A percentile compares a stretch with the other conserved stretches of the same genome.
phyloP scores from a whole-genome alignment of 2,329 filamentous ascomycete genomes.

The Chrysosporium keratinophilum region DNA sequence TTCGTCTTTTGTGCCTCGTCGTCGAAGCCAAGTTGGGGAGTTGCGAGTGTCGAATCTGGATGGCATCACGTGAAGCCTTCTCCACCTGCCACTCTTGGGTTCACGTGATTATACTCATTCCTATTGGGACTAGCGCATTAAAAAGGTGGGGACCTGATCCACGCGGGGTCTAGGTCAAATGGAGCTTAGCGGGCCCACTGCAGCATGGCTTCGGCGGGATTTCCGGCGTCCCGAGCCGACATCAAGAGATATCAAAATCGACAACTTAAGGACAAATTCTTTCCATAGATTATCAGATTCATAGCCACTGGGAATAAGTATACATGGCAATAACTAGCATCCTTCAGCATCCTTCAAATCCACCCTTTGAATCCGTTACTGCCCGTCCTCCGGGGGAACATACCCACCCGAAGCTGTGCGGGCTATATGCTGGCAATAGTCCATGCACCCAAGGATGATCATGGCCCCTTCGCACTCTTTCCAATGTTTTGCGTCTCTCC shows the following conservation, averaged over 20 bases:
- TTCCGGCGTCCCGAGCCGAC: not conserved
- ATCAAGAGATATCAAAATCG: not conserved
- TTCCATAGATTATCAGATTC: not conserved
- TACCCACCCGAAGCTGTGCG: conserved; percentile 4
- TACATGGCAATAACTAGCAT: too few relatives aligned
- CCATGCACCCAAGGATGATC: conserved; percentile 4
- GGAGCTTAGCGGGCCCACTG: not conserved
- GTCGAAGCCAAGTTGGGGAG: not conserved
- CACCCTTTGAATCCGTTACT: not conserved
- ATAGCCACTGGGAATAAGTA: not conserved
- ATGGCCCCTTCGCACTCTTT: not conserved
- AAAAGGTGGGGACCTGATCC: not conserved
- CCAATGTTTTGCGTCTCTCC: not conserved
- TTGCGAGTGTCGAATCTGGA: conserved; percentile 2
- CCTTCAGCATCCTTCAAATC: too few relatives aligned
- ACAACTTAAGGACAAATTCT: too few relatives aligned
- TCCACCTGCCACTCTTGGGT: not conserved
- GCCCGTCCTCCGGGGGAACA: not conserved
- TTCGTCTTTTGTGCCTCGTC: too few relatives aligned
- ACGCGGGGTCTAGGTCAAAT: conserved; percentile 1
- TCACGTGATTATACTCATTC: not conserved
- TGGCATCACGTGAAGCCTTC: not conserved
- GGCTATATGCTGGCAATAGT: conserved; percentile 10
- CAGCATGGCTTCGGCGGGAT: not conserved
- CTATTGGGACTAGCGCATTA: not conserved